A percentile compares a stretch with the other conserved stretches of the same genome.
phyloP scores from a whole-genome alignment of 1,284 basidiomycete species.

The Neonothopanus nambi region DNA sequence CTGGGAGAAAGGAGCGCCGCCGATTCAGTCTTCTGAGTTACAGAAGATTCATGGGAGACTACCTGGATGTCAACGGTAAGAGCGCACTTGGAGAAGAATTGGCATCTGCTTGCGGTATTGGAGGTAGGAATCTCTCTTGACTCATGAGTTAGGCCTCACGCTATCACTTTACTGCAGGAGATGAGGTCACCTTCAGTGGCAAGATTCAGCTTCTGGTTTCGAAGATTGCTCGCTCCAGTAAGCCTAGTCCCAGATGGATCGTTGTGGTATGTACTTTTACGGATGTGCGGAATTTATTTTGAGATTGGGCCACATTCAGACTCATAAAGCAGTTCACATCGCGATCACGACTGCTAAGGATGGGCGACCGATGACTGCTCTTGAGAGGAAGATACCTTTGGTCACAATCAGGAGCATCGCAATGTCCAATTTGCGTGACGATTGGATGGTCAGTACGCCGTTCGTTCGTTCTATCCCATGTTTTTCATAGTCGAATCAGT shows the following conservation, averaged over 20 bases:
- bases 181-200: slow-evolving; percentile 87
- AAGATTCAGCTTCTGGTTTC: slow-evolving; percentile 86
- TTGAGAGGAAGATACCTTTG: slow-evolving; percentile 91
- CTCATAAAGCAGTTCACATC: slow-evolving; percentile 88
- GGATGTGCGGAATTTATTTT: slow-evolving; percentile 2
- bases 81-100: slow-evolving; percentile 83
- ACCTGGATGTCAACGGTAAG: slow-evolving; percentile 87
- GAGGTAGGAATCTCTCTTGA: slow-evolving; percentile 50
- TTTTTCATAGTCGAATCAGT: slow-evolving; percentile 35
- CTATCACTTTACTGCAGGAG: slow-evolving; percentile 41
- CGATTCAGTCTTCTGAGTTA: slow-evolving; percentile 93
- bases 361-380: slow-evolving; percentile 54
- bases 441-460: slow-evolving; percentile 77
- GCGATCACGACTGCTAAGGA: slow-evolving; percentile 72
- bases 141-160: neutral
- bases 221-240: slow-evolving; percentile 87
- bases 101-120: slow-evolving; percentile 72
- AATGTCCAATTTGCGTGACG: slow-evolving; percentile 90
- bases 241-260: slow-evolving; percentile 89
- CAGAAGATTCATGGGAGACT: slow-evolving; percentile 96
- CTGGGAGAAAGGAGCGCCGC: slow-evolving; percentile 90
- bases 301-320: slow-evolving; percentile 47
- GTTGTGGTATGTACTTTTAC: slow-evolving; percentile 65
- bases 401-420: slow-evolving; percentile 85
- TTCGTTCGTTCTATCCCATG: neutral